phyloP scores from a whole-genome alignment of 805 yeast species.

The Sporopachydermia lactativora region DNA sequence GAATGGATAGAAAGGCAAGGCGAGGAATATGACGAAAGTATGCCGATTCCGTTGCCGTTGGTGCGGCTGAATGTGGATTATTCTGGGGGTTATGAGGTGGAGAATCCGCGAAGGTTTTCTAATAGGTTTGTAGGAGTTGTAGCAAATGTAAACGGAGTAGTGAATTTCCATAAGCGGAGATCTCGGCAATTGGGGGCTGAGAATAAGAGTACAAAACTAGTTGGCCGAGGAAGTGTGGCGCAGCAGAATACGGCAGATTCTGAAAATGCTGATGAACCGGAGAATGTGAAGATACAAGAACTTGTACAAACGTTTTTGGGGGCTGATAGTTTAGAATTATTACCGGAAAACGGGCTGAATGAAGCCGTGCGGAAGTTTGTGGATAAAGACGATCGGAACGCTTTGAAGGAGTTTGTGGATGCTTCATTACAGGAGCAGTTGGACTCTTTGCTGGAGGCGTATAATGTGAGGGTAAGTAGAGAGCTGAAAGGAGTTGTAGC shows the following conservation, averaged over 20 bases:
- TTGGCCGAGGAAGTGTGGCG: conserved; percentile 7
- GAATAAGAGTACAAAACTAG: conserved; percentile 7
- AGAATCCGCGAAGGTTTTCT: conserved; percentile 79
- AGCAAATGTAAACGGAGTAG: conserved; percentile 82
- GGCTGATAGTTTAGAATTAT: conserved; percentile 47
- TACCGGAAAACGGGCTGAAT: conserved; percentile 66
- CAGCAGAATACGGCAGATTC: conserved; percentile 6
- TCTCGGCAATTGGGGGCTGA: conserved; percentile 10
- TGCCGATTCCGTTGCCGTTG: conserved; percentile 52
- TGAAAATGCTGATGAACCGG: conserved; percentile 18
- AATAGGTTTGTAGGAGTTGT: conserved; percentile 81
- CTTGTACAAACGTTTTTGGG: conserved; percentile 49
- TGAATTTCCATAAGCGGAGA: conserved; percentile 43
- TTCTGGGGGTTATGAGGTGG: conserved; percentile 82
- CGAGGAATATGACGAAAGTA: conserved; percentile 11
- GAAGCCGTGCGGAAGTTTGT: conserved; percentile 61
- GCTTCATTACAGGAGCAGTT: conserved; percentile 22
- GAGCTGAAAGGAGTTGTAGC: too few species aligned
- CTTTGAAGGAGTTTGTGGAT: conserved; percentile 50
- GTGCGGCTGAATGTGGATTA: conserved; percentile 78
- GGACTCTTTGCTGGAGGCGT: neutral
- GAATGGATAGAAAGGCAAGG: conserved; percentile 28
- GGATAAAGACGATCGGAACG: conserved; percentile 69
- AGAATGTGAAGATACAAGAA: conserved; percentile 39
- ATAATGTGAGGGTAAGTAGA: too few species aligned